Evolutionary conservation across 2,329 filamentous ascomycete genomes (phyloP).

Genomic region (Seiridium unicorne): DNA sequence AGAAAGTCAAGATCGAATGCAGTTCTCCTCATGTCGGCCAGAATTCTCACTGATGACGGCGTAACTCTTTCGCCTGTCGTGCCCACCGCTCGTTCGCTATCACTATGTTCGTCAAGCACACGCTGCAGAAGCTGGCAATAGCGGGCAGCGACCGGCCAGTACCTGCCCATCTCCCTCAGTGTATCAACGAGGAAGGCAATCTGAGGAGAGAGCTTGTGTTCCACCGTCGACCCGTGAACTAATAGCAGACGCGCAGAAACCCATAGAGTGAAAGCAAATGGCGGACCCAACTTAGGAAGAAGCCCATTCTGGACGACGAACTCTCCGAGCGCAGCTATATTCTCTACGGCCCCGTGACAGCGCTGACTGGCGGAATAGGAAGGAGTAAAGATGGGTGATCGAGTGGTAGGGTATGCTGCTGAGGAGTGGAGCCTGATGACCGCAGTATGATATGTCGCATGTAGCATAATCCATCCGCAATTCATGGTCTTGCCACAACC

Average conservation of each 20-base stretch:
- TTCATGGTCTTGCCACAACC: constrained; percentile 68
- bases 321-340: constrained; percentile 74
- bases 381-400: constrained; percentile 84
- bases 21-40: constrained; percentile 88
- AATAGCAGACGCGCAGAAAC: constrained; percentile 83
- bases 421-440: constrained; percentile 90
- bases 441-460: constrained; percentile 85
- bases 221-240: constrained; percentile 87
- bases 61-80: constrained; percentile 69
- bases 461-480: constrained; percentile 87
- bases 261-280: constrained; percentile 91
- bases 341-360: constrained; percentile 80
- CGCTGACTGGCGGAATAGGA: constrained; percentile 83
- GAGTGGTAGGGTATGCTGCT: constrained; percentile 85
- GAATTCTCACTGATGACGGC: constrained; percentile 79
- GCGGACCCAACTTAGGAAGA: constrained; percentile 78
- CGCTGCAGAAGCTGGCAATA: constrained; percentile 79
- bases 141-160: constrained; percentile 82
- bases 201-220: constrained; percentile 76
- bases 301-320: constrained; percentile 75
- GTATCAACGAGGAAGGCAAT: constrained; percentile 82
- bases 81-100: constrained; percentile 59
- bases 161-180: constrained; percentile 73
- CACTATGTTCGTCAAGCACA: constrained; percentile 82
- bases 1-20: constrained; percentile 89